Conservation (phyloP, 1,284 basidiomycete genomes). For the Malassezia japonica region DNA sequence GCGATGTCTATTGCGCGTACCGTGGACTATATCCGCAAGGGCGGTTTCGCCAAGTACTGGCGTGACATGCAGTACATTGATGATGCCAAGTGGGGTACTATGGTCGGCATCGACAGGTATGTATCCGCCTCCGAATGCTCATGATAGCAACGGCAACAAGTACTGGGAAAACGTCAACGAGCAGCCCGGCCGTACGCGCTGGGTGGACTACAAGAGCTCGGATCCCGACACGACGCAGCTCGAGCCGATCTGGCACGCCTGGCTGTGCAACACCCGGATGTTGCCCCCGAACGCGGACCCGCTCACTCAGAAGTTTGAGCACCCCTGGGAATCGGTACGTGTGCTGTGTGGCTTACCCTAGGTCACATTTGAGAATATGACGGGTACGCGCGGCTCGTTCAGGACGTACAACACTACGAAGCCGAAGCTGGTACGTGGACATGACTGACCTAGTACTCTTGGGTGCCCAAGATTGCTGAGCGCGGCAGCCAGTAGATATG, state of each 20-base stretch:
- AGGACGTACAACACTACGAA: conserved; percentile 39
- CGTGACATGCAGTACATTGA: conserved; percentile 44
- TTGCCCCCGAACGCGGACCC: conserved; percentile 33
- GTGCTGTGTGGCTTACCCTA: conserved; percentile 1
- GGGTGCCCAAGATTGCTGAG: conserved; percentile 41
- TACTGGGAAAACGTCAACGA: conserved; percentile 46
- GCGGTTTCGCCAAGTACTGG: conserved; percentile 40
- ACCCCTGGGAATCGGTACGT: conserved; percentile 39
- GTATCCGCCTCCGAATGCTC: neutral
- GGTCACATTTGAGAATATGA: conserved; percentile 36
- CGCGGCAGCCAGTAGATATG: conserved; percentile 9
- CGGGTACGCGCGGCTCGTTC: conserved; percentile 40
- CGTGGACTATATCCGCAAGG: conserved; percentile 36
- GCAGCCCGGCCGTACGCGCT: conserved; percentile 38
- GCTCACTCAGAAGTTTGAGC: conserved; percentile 23
- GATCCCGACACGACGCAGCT: conserved; percentile 41
- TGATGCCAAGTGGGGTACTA: conserved; percentile 43
- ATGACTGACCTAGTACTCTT: conserved; percentile 22
- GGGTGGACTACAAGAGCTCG: conserved; percentile 42
- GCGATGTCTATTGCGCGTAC: conserved; percentile 43
- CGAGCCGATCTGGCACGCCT: conserved; percentile 44
- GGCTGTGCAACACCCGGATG: conserved; percentile 39
- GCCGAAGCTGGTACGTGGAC: conserved; percentile 38
- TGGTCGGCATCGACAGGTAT: conserved; percentile 41
- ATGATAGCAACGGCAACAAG: conserved; percentile 37